phyloP scores from a whole-genome alignment of 2,329 filamentous ascomycete genomes.

The Fusarium odoratissimum region DNA sequence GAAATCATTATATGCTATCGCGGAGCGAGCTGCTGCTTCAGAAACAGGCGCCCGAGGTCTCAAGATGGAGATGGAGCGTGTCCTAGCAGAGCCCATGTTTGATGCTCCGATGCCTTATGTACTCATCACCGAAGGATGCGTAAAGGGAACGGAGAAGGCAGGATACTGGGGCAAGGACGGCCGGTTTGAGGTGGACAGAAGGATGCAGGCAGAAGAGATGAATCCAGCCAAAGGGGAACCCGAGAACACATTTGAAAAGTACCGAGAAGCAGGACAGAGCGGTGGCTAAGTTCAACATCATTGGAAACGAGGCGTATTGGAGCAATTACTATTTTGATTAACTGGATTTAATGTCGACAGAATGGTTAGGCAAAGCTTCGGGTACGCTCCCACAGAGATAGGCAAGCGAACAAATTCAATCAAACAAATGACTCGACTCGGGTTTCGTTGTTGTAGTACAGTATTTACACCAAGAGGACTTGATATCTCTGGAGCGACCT shows the following conservation, averaged over 20 bases:
- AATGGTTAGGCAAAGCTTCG: constrained; percentile 21
- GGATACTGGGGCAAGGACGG: constrained; percentile 77
- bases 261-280: constrained; percentile 60
- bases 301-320: constrained; percentile 17
- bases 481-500: constrained; percentile 48
- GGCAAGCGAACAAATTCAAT: constrained; percentile 44
- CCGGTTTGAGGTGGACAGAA: constrained; percentile 74
- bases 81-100: constrained; percentile 84
- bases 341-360: constrained; percentile 23
- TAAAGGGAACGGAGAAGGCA: constrained; percentile 69
- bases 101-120: constrained; percentile 82
- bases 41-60: constrained; percentile 83
- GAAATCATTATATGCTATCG: constrained; percentile 83
- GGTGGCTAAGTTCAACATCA: constrained; percentile 52
- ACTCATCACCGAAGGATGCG: constrained; percentile 77
- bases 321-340: constrained; percentile 24
- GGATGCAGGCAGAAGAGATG: constrained; percentile 72
- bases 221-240: constrained; percentile 32
- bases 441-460: constrained; percentile 57
- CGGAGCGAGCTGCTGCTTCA: constrained; percentile 69
- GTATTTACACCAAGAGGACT: constrained; percentile 55
- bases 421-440: constrained; percentile 50
- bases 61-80: constrained; percentile 83
- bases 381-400: constrained; percentile 23
- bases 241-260: constrained; percentile 53